phyloP scores from a whole-genome alignment of 2,329 filamentous ascomycete genomes.

The Lachnellula willkommii region DNA sequence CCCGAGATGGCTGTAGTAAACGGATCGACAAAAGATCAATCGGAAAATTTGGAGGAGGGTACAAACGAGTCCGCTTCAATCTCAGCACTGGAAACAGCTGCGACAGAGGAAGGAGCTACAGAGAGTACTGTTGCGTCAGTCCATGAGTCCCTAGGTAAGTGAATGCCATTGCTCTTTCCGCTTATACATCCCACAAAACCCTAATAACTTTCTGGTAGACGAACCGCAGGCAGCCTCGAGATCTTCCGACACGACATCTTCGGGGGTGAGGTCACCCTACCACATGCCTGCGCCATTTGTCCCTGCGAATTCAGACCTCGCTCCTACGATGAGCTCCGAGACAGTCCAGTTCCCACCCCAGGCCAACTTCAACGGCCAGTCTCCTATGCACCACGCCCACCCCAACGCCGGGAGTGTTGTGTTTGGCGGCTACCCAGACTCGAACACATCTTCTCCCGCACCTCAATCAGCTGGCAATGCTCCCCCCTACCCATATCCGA shows the following conservation, averaged over 20 bases:
- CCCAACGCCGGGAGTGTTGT: constrained; percentile 52
- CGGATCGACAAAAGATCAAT: constrained; percentile 14
- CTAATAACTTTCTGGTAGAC: constrained; percentile 8
- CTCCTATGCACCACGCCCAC: constrained; percentile 45
- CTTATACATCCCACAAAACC: background rate
- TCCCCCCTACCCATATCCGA: constrained; percentile 28
- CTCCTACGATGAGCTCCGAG: constrained; percentile 10
- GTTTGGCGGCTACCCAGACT: constrained; percentile 50
- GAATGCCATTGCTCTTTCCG: constrained; percentile 1
- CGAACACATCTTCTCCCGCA: constrained; percentile 53
- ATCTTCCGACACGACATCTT: constrained; percentile 25
- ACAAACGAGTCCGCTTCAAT: constrained; percentile 3
- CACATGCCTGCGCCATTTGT: constrained; percentile 42
- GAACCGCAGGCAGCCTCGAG: constrained; percentile 16
- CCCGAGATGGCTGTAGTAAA: background rate
- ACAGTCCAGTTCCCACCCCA: constrained; percentile 16
- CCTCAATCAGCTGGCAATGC: constrained; percentile 43
- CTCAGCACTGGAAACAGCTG: constrained; percentile 1
- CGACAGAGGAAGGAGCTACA: constrained; percentile 3
- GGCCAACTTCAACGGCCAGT: constrained; percentile 22
- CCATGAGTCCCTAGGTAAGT: constrained; percentile 20
- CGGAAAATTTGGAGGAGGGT: constrained; percentile 11
- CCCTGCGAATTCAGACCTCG: constrained; percentile 32
- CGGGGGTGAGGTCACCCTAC: constrained; percentile 31
- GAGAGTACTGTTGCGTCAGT: background rate